Percentiles rank a stretch among this genome's conserved stretches.
Evolutionary conservation across 2,329 filamentous ascomycete genomes (phyloP).

Genomic region (Penicillium sp.): DNA sequence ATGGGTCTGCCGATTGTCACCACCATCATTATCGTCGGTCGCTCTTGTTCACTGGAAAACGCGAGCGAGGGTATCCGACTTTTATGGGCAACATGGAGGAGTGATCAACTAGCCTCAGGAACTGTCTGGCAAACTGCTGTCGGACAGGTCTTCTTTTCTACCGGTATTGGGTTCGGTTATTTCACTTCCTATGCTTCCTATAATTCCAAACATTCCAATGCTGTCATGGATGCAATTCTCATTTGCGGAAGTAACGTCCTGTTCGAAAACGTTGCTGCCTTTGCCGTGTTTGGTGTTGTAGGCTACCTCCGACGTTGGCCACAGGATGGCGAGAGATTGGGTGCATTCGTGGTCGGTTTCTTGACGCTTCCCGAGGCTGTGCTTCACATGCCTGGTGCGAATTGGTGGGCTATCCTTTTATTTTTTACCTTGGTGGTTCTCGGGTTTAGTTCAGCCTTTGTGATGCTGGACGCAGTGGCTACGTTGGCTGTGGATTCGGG

Average conservation of each 20-base stretch:
- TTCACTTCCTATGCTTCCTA: slow-evolving; percentile 60
- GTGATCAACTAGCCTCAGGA: slow-evolving; percentile 51
- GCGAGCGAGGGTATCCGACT: slow-evolving; percentile 53
- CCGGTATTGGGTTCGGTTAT: slow-evolving; percentile 58
- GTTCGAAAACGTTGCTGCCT: slow-evolving; percentile 55
- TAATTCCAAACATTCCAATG: slow-evolving; percentile 56
- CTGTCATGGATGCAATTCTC: slow-evolving; percentile 58
- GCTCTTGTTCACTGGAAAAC: slow-evolving; percentile 54
- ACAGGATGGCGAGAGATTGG: slow-evolving; percentile 42
- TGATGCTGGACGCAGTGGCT: slow-evolving; percentile 57
- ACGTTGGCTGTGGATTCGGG: slow-evolving; percentile 56
- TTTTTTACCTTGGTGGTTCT: slow-evolving; percentile 60
- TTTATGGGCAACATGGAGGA: slow-evolving; percentile 50
- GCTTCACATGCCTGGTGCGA: slow-evolving; percentile 56
- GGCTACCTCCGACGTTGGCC: slow-evolving; percentile 49
- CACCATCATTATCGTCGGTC: slow-evolving; percentile 56
- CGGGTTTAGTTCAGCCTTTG: slow-evolving; percentile 59
- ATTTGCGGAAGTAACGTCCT: slow-evolving; percentile 56
- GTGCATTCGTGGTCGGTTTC: slow-evolving; percentile 58
- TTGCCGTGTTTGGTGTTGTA: slow-evolving; percentile 57
- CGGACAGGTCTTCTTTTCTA: slow-evolving; percentile 61
- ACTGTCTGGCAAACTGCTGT: slow-evolving; percentile 60
- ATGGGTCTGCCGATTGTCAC: slow-evolving; percentile 60
- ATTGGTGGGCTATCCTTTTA: slow-evolving; percentile 58
- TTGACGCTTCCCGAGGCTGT: slow-evolving; percentile 58